Conservation (phyloP, 371 early-diverging fungal genomes). For the Mortierella sp. region DNA sequence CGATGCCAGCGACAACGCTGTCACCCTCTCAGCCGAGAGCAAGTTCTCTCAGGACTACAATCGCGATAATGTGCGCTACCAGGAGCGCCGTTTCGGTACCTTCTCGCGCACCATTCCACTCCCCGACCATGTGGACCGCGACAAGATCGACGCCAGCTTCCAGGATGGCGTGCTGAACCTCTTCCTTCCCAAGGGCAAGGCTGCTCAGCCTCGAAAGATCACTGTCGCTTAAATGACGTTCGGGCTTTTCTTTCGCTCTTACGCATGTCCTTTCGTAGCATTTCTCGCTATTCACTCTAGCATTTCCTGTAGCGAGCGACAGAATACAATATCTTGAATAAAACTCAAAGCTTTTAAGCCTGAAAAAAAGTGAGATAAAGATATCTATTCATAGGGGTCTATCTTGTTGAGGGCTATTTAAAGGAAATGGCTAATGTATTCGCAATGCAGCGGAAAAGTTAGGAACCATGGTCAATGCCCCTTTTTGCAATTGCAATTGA, state of each 20-base stretch:
- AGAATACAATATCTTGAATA: not conserved
- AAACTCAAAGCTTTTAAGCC: not conserved
- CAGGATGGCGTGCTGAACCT: constrained; percentile 71
- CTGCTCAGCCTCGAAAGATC: constrained; percentile 42
- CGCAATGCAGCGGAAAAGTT: too few species aligned
- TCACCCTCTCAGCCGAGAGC: constrained; percentile 60
- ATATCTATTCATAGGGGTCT: too few species aligned
- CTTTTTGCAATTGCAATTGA: too few species aligned
- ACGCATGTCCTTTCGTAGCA: not conserved
- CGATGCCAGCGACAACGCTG: constrained; percentile 51
- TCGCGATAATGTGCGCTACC: constrained; percentile 59
- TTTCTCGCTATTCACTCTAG: not conserved
- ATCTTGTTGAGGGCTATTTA: too few species aligned
- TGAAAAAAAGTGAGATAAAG: not conserved
- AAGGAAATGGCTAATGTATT: too few species aligned
- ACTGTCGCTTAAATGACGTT: constrained; percentile 40
- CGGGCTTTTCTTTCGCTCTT: not conserved
- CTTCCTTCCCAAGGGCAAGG: constrained; percentile 64
- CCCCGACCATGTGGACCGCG: constrained; percentile 62
- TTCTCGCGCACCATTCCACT: constrained; percentile 68
- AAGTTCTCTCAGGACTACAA: constrained; percentile 56
- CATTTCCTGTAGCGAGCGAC: not conserved
- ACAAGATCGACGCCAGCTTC: constrained; percentile 66
- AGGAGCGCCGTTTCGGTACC: constrained; percentile 66
- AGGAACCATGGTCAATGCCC: too few species aligned